Percentiles rank a stretch among this genome's conserved stretches.
Evolutionary conservation across 1,284 basidiomycete species (phyloP).

Genomic region (Cutaneotrichosporon cyanovorans): DNA sequence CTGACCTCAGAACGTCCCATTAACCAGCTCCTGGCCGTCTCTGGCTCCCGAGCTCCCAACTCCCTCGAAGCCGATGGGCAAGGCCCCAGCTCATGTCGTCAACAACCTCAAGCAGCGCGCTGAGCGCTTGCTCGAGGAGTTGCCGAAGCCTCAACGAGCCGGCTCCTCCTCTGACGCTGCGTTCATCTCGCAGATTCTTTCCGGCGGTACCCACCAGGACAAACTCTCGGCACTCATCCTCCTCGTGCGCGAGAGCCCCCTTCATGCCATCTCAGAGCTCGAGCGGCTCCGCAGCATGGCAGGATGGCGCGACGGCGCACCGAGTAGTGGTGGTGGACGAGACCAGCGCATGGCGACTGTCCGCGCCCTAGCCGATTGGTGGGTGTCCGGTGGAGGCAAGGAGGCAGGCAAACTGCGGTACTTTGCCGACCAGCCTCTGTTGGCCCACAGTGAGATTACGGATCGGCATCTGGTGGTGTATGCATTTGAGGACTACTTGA

Average conservation of each 20-base stretch:
- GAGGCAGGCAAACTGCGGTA: constrained; percentile 70
- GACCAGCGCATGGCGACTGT: constrained; percentile 87
- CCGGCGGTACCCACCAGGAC: constrained; percentile 85
- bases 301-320: constrained; percentile 56
- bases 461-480: constrained; percentile 72
- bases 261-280: constrained; percentile 79
- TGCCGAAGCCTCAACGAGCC: constrained; percentile 31
- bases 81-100: constrained; percentile 15
- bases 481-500: constrained; percentile 95
- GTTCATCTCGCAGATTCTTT: constrained; percentile 76
- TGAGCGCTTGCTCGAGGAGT: constrained; percentile 26
- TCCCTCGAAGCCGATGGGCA: constrained; percentile 18
- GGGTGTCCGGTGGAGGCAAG: constrained; percentile 80
- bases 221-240: constrained; percentile 86
- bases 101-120: constrained; percentile 29
- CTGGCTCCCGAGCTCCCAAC: constrained; percentile 27
- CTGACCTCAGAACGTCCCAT: constrained; percentile 26
- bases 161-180: constrained; percentile 58
- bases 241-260: constrained; percentile 79
- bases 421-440: constrained; percentile 82
- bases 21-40: constrained; percentile 25
- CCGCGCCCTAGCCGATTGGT: constrained; percentile 92
- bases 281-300: constrained; percentile 70
- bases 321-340: constrained; percentile 47
- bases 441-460: constrained; percentile 57